Evolutionary conservation across 1,284 basidiomycete genomes (phyloP).

Genomic region (Phellopilus nigrolimitatus): DNA sequence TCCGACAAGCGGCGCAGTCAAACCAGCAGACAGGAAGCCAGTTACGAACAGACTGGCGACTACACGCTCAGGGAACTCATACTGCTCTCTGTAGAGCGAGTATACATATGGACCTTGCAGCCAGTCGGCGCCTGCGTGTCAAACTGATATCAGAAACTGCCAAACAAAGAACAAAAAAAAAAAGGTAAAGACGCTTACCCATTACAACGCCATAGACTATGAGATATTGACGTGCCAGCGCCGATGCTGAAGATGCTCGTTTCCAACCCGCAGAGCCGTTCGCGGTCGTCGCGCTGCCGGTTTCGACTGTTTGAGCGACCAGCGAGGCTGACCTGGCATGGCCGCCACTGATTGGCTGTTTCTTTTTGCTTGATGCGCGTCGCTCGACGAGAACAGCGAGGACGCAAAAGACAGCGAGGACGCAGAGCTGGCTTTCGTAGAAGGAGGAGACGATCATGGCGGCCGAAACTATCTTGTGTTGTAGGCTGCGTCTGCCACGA

Average conservation of each 20-base stretch:
- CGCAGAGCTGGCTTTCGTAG: conserved; percentile 49
- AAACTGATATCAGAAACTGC: conserved; percentile 10
- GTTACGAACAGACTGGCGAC: conserved; percentile 70
- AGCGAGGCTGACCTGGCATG: conserved; percentile 23
- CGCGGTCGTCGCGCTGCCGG: conserved; percentile 29
- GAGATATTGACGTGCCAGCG: conserved; percentile 53
- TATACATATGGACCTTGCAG: conserved; percentile 76
- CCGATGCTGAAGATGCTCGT: conserved; percentile 24
- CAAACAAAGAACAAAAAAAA: background rate
- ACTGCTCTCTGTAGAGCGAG: conserved; percentile 66
- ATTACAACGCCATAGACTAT: conserved; percentile 68
- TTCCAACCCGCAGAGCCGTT: conserved; percentile 19
- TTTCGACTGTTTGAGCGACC: conserved; percentile 30
- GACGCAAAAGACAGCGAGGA: conserved; percentile 42
- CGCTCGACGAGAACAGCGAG: conserved; percentile 44
- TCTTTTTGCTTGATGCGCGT: conserved; percentile 33
- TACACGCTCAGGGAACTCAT: conserved; percentile 53
- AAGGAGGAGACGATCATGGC: conserved; percentile 29
- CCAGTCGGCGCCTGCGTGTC: conserved; percentile 61
- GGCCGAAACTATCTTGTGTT: background rate
- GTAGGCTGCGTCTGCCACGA: too few relatives aligned
- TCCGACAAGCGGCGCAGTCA: conserved; percentile 64
- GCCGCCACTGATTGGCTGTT: conserved; percentile 11
- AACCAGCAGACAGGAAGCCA: conserved; percentile 64
- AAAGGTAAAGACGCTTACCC: conserved; percentile 40